These are phyloP conservation scores for Rhodotorula babjevae DNA, from an alignment of 768 basidiomycete genomes.

Conservation along the genomic window DNA sequence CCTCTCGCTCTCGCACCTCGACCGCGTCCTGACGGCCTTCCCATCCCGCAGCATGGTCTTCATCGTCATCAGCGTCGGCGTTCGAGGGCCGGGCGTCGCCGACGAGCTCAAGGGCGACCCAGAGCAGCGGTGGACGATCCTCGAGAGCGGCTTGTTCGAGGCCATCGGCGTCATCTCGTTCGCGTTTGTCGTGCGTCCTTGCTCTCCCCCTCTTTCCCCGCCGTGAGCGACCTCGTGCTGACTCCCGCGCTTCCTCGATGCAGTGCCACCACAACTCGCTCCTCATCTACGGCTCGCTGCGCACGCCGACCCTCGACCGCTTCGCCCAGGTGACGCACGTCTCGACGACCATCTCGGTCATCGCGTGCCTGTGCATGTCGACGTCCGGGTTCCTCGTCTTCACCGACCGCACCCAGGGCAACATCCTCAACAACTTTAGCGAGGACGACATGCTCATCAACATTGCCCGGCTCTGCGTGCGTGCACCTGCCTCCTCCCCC, in stretches of 20 bases:
- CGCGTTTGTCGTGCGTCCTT: conserved; percentile 67
- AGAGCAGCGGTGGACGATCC: conserved; percentile 64
- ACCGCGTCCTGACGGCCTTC: background rate
- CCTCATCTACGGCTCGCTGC: conserved; percentile 87
- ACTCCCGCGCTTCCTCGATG: background rate
- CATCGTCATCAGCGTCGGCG: conserved; percentile 77
- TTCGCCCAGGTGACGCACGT: conserved; percentile 90
- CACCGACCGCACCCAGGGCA: conserved; percentile 77
- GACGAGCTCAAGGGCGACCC: conserved; percentile 72
- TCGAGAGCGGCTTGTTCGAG: conserved; percentile 78
- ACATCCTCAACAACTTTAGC: conserved; percentile 92
- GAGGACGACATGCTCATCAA: conserved; percentile 63
- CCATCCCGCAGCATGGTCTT: conserved; percentile 67
- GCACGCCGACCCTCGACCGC: conserved; percentile 87
- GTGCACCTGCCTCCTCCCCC: conserved; percentile 49
- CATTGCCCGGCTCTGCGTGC: conserved; percentile 75
- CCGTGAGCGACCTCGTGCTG: background rate
- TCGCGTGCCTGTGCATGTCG: conserved; percentile 78
- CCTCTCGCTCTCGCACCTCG: background rate
- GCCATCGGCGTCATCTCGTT: conserved; percentile 93
- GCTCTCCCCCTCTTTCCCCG: background rate
- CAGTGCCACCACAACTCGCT: conserved; percentile 92
- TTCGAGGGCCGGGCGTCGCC: conserved; percentile 73
- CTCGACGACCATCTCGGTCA: conserved; percentile 70
- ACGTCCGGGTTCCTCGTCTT: conserved; percentile 65